Percentiles rank a stretch among this genome's conserved stretches.
phyloP scores from a whole-genome alignment of 164 flowering plant genomes.

The Cinnamomum micranthum region DNA sequence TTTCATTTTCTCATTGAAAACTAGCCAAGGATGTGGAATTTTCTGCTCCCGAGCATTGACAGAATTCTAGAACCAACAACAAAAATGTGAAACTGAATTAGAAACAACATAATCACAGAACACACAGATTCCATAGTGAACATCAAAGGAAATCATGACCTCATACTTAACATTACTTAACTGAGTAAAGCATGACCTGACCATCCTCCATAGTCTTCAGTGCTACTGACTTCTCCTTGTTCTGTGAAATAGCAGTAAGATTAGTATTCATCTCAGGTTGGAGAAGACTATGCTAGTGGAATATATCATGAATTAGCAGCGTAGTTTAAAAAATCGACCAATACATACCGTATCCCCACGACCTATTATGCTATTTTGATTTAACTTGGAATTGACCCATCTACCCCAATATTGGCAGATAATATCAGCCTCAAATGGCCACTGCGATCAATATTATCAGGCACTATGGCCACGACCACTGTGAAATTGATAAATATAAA shows the following conservation, averaged over 20 bases:
- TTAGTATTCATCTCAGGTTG: no score
- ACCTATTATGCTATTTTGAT: no score
- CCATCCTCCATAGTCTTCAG: constrained; percentile 98
- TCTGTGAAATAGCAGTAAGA: constrained; percentile 38
- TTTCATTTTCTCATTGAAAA: constrained; percentile 92
- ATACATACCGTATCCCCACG: no score
- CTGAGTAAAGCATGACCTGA: constrained; percentile 73
- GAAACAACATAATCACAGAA: background rate
- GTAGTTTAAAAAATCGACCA: no score
- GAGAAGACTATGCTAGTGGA: no score
- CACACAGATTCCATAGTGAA: background rate
- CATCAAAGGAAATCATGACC: background rate
- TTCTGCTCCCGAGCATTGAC: constrained; percentile 68
- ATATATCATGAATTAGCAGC: no score
- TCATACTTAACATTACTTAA: constrained; percentile 33
- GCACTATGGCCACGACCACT: no score
- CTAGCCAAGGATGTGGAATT: constrained; percentile 93
- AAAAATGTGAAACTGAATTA: background rate
- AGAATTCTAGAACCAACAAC: constrained; percentile 50
- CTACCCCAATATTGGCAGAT: no score
- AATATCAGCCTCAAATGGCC: no score
- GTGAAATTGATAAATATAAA: no score
- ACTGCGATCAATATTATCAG: no score
- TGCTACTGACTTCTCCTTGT: constrained; percentile 68
- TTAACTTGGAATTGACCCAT: no score